phyloP scores from a whole-genome alignment of 148 eudicot species.

The Fallopia convolvulus region DNA sequence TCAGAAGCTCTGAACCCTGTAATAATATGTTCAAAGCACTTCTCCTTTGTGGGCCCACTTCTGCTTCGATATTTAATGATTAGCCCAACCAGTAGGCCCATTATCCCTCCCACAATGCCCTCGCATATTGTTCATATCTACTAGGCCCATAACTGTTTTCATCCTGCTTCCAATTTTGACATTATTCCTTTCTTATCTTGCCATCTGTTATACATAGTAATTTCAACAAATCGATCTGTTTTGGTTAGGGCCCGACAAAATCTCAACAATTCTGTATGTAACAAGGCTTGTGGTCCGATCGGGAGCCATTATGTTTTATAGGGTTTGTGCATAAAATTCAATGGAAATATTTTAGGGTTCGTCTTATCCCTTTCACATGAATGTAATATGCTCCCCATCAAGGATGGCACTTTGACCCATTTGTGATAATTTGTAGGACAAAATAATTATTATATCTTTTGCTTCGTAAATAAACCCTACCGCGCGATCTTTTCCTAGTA shows the following conservation, averaged over 20 bases:
- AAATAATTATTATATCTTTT: not conserved
- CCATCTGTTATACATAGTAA: not conserved
- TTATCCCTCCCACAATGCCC: not conserved
- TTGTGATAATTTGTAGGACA: not conserved
- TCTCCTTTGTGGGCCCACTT: not conserved
- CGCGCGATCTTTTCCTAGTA: too few species aligned
- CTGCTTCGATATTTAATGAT: not conserved
- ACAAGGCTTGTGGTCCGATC: not conserved
- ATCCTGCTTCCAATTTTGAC: not conserved
- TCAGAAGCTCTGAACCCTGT: not conserved
- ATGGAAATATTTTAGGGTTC: slow-evolving; percentile 3
- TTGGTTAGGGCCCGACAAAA: slow-evolving; percentile 1
- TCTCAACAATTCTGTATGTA: not conserved
- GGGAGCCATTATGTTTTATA: not conserved
- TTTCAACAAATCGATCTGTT: not conserved
- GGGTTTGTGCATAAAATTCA: not conserved
- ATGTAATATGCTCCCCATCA: not conserved
- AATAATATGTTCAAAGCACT: not conserved
- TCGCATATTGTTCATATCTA: not conserved
- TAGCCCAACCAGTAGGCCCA: slow-evolving; percentile 8
- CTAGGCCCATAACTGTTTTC: slow-evolving; percentile 6
- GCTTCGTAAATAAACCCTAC: not conserved
- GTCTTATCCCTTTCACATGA: slow-evolving; percentile 7
- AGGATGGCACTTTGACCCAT: not conserved
- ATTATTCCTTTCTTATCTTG: slow-evolving; percentile 3